Percentiles rank a stretch among this genome's conserved stretches.
These are phyloP conservation scores for Tulasnella sp. DNA, from an alignment of 768 basidiomycete genomes.

Conservation along the genomic window DNA sequence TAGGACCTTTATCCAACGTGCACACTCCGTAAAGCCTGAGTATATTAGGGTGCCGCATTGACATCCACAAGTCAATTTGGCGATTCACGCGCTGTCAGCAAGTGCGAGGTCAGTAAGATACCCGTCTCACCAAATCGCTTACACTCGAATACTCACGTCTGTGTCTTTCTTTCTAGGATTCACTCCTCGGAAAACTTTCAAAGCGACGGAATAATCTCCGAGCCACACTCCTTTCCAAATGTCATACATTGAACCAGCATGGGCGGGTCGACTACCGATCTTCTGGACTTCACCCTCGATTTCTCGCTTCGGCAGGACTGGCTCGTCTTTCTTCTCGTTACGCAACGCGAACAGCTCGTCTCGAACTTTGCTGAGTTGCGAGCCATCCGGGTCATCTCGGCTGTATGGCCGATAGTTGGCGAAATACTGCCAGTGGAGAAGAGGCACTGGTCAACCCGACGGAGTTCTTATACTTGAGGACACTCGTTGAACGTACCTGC, in stretches of 20 bases:
- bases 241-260: conserved; percentile 22
- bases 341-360: conserved; percentile 16
- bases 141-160: neutral
- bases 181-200: conserved; percentile 20
- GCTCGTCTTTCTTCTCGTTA: neutral
- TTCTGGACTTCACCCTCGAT: conserved; percentile 12
- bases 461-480: neutral
- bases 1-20: conserved; percentile 4
- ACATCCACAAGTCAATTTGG: conserved; percentile 20
- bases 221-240: conserved; percentile 23
- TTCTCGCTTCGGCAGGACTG: conserved; percentile 12
- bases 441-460: neutral
- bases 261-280: conserved; percentile 6
- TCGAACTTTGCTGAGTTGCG: neutral
- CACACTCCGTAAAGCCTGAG: conserved; percentile 9
- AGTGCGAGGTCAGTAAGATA: neutral
- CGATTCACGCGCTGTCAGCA: conserved; percentile 13
- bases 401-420: neutral
- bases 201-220: conserved; percentile 10
- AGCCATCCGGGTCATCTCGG: neutral
- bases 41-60: conserved; percentile 18
- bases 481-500: neutral
- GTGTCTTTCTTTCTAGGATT: conserved; percentile 7
- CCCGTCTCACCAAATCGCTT: neutral
- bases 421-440: neutral